Conservation (phyloP, 495 filamentous ascomycete genomes). For the Niebla homalea region DNA sequence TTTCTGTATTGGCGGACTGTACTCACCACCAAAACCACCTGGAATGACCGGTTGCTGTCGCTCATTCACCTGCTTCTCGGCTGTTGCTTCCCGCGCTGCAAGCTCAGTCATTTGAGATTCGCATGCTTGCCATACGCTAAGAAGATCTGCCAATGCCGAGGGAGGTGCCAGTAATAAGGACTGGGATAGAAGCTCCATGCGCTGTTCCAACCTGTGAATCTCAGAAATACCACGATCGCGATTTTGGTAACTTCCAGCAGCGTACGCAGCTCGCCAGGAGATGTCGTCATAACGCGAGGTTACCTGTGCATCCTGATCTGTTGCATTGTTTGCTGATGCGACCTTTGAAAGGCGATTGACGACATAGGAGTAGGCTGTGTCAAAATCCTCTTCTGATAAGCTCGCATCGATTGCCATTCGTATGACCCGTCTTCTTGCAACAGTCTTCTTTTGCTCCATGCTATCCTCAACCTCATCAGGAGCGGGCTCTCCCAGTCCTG, state of each 20-base stretch:
- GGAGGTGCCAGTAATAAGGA: constrained; percentile 72
- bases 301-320: constrained; percentile 2
- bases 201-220: constrained; percentile 60
- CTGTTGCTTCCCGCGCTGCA: constrained; percentile 55
- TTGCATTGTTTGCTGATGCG: constrained; percentile 16
- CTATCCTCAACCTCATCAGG: constrained; percentile 15
- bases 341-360: constrained; percentile 47
- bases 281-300: constrained; percentile 50
- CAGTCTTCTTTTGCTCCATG: constrained; percentile 7
- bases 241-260: constrained; percentile 60
- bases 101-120: constrained; percentile 71
- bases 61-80: constrained; percentile 60
- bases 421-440: constrained; percentile 54
- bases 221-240: constrained; percentile 31
- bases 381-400: constrained; percentile 78
- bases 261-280: constrained; percentile 84
- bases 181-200: constrained; percentile 81
- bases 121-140: constrained; percentile 70
- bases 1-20: constrained; percentile 25
- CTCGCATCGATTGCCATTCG: constrained; percentile 84
- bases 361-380: constrained; percentile 93
- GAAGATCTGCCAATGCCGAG: constrained; percentile 66
- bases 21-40: constrained; percentile 42
- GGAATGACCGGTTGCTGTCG: constrained; percentile 53
- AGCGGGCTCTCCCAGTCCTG: constrained; percentile 37